Evolutionary conservation across 1,139 yeast genomes (phyloP), one percentile per base, ranked within the genome.

Genomic region (Hansenula sp.): DNA sequence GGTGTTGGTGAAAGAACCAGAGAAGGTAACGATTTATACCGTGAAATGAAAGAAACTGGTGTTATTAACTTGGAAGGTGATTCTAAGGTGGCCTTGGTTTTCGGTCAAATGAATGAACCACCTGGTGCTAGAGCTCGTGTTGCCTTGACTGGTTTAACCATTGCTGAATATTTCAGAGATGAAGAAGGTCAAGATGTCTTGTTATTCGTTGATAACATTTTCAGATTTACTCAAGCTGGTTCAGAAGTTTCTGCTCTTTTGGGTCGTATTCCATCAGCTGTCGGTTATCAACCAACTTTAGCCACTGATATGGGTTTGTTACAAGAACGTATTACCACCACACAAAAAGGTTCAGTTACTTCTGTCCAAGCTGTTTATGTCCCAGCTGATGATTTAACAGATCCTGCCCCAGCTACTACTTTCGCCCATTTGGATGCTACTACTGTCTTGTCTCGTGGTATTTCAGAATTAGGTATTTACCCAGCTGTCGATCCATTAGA

Each of bases 1-100:
- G 98, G 98, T 88, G 98, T 92, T 75, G 98, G 98, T 82, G 98
- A 92, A 79, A 87, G 98, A 79, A 92, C 98, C 77, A 94, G 98
- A 86, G 98, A 92, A 79, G 98, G 98, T 88, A 92, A 92, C 82
- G 98, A 92, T 84, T 83, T 92, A 75, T 92, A 92, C 95, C 95
- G 96, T 82, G 98, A 92, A 79, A 92, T 92, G 98, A 89, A 84
- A 71, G 98, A 92, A 80, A 90, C 98, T 59, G 97, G 97, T 82
- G 97, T 92, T 76, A 92, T 92, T 75, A 89, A 92, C 86, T 81
- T 89, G 62, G 97, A 92, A 69, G 98, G 98, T 75, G 98, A 92
- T 61, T 92, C 98, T 66, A 92, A 92, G 84, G 98, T 92, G 75
- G 95, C 98, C 60, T 82, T 92, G 68, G 98, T 92, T 56, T 92